Percentiles rank a stretch among this genome's conserved stretches.
Conservation (phyloP, 2,329 filamentous ascomycete species). For the Xylariaceae sp. region DNA sequence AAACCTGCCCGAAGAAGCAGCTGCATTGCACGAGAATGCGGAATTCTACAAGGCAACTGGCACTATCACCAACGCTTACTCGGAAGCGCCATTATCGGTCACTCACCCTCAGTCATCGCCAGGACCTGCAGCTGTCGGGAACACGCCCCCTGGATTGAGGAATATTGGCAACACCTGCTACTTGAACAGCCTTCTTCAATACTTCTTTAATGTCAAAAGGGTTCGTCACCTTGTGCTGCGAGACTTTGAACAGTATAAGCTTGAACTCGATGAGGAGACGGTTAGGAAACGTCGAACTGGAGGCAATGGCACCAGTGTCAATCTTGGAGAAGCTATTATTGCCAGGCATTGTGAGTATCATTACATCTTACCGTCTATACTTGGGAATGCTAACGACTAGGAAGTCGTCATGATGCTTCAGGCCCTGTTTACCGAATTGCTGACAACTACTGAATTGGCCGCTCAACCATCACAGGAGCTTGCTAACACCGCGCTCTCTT, state of each 20-base stretch:
- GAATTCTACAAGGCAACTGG: slow-evolving; percentile 29
- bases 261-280: slow-evolving; percentile 66
- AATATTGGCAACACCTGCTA: slow-evolving; percentile 99
- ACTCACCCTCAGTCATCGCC: slow-evolving; percentile 17
- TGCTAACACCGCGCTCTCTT: slow-evolving; percentile 76
- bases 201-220: slow-evolving; percentile 85
- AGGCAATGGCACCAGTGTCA: slow-evolving; percentile 58
- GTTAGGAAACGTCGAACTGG: slow-evolving; percentile 73
- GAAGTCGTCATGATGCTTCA: slow-evolving; percentile 76
- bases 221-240: slow-evolving; percentile 81
- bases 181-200: slow-evolving; percentile 93
- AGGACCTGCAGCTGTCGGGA: slow-evolving; percentile 38
- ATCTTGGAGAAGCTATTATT: slow-evolving; percentile 60
- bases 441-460: slow-evolving; percentile 61
- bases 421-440: slow-evolving; percentile 70
- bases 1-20: slow-evolving; percentile 24
- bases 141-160: slow-evolving; percentile 80
- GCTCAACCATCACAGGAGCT: slow-evolving; percentile 76
- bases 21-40: slow-evolving; percentile 27
- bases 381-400: slow-evolving; percentile 15
- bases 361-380: slow-evolving; percentile 23
- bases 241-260: slow-evolving; percentile 70
- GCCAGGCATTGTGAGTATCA: slow-evolving; percentile 72
- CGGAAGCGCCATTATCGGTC: not conserved
- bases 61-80: not conserved